Conservation (phyloP, 345 rosid species). For the Eucalyptus sideroxylon region DNA sequence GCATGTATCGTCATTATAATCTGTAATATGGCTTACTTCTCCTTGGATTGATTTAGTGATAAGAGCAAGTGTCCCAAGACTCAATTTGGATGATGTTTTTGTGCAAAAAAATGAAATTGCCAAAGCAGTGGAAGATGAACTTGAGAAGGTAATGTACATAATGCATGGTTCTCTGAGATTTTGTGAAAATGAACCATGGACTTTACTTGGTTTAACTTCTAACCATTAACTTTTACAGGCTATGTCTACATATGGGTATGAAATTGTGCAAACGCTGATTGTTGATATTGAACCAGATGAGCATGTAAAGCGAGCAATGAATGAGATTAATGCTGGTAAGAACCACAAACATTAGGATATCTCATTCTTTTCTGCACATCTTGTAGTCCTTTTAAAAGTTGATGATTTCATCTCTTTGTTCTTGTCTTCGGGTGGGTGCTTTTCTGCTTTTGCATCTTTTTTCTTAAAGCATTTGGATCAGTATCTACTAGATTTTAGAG, state of each 20-base stretch:
- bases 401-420: neutral
- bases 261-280: slow-evolving; percentile 14
- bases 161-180: neutral
- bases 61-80: slow-evolving; percentile 21
- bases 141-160: slow-evolving; percentile 11
- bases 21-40: neutral
- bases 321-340: slow-evolving; percentile 13
- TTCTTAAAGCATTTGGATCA: neutral
- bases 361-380: neutral
- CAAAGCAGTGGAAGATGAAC: slow-evolving; percentile 26
- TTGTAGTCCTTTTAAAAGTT: neutral
- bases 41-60: slow-evolving; percentile 1
- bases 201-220: neutral
- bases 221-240: neutral
- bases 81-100: slow-evolving; percentile 20
- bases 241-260: slow-evolving; percentile 10
- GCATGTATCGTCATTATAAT: neutral
- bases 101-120: slow-evolving; percentile 30
- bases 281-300: slow-evolving; percentile 13
- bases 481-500: neutral
- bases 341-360: neutral
- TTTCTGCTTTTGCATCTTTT: neutral
- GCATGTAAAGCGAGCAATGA: slow-evolving; percentile 16
- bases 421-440: neutral
- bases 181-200: neutral